These are phyloP conservation scores for Elaeis oleifera DNA, from an alignment of 202 grass and related monocot species.

Conservation along the genomic window DNA sequence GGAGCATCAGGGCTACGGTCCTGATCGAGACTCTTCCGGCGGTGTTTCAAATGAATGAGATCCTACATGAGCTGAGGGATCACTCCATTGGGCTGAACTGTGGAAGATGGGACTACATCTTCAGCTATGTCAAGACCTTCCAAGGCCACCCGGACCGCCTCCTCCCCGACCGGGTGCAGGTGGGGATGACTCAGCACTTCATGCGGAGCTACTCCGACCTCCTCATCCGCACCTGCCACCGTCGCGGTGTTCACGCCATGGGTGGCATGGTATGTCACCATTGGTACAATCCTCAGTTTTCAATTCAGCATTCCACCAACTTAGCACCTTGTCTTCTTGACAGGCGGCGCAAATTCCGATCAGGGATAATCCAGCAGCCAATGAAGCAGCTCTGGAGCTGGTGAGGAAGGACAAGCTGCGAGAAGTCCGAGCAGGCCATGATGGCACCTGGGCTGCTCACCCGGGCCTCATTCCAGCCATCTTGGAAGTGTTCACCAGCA, in stretches of 20 bases:
- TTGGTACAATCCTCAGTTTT: no score
- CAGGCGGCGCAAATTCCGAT: conserved; percentile 97
- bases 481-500: conserved; percentile 49
- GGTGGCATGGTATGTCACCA: conserved; percentile 67
- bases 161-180: conserved; percentile 83
- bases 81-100: conserved; percentile 94
- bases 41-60: conserved; percentile 96
- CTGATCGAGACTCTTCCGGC: conserved; percentile 90
- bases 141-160: conserved; percentile 61
- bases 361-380: conserved; percentile 61
- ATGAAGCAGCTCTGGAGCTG: conserved; percentile 72
- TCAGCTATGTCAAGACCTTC: conserved; percentile 99
- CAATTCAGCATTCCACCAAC: no score
- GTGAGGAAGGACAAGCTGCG: conserved; percentile 78
- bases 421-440: conserved; percentile 72
- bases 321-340: neutral
- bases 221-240: conserved; percentile 85
- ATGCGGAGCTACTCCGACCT: conserved; percentile 95
- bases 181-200: conserved; percentile 95
- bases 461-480: conserved; percentile 82
- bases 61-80: conserved; percentile 75
- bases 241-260: conserved; percentile 88
- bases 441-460: conserved; percentile 94
- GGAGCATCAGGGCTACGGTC: conserved; percentile 80
- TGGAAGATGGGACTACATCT: conserved; percentile 98